Percentiles rank a stretch among this genome's conserved stretches.
Evolutionary conservation across 2,329 filamentous ascomycete species (phyloP).

Genomic region (Sporothrix pseudoabietina): DNA sequence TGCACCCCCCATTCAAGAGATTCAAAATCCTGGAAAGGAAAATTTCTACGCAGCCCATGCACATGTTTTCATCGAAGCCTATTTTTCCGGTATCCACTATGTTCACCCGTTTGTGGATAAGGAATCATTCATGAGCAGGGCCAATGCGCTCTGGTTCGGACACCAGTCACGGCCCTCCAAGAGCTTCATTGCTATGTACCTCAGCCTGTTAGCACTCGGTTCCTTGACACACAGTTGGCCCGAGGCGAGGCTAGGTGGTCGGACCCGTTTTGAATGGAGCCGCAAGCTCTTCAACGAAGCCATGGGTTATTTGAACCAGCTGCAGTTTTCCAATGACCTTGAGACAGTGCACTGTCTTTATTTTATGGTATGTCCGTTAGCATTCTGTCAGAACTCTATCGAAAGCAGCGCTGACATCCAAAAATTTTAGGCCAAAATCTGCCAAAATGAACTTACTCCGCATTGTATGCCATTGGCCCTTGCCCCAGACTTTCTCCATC

Average conservation of each 20-base stretch:
- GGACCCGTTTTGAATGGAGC: background rate
- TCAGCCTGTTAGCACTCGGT: background rate
- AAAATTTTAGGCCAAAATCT: background rate
- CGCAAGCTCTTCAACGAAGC: background rate
- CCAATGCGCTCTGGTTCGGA: background rate
- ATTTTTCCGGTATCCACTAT: background rate
- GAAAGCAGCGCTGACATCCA: background rate
- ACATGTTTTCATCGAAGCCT: background rate
- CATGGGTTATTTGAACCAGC: background rate
- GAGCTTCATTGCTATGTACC: background rate
- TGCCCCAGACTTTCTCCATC: background rate
- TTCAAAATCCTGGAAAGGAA: background rate
- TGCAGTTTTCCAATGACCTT: background rate
- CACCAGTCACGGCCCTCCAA: background rate
- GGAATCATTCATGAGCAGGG: background rate
- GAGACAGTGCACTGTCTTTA: slow-evolving; percentile 4
- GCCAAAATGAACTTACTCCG: slow-evolving; percentile 2
- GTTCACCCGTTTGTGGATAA: slow-evolving; percentile 1
- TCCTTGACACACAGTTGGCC: background rate
- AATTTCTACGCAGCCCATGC: background rate
- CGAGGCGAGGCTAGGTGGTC: background rate
- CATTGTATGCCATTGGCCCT: background rate
- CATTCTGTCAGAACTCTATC: background rate
- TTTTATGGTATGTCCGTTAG: background rate
- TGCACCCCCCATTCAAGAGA: background rate